Evolutionary conservation across 441 rosid genomes (phyloP).

Genomic region (Populus hybrid): DNA sequence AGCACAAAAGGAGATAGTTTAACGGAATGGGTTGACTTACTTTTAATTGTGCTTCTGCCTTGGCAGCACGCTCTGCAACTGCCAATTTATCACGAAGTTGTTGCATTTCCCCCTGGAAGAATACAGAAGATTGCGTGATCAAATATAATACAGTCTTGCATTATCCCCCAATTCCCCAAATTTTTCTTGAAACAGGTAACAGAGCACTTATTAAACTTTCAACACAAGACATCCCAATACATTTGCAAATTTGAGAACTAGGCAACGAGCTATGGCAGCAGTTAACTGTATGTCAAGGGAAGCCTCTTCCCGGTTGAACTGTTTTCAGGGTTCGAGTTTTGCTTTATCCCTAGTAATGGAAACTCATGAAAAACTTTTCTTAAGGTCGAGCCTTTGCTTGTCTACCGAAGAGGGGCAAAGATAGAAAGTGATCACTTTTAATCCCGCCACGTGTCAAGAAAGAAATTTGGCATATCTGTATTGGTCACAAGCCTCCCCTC

Average conservation of each 20-base stretch:
- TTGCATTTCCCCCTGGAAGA: slow-evolving; percentile 52
- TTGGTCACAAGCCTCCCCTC: neutral
- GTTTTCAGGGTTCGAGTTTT: neutral
- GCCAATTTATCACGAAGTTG: slow-evolving; percentile 47
- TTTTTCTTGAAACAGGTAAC: neutral
- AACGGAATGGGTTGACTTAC: slow-evolving; percentile 18
- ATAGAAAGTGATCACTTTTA: neutral
- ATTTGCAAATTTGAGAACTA: neutral
- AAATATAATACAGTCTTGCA: neutral
- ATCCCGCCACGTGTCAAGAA: neutral
- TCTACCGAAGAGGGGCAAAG: neutral
- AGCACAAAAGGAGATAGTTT: slow-evolving; percentile 3
- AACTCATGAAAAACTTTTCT: neutral
- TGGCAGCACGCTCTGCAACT: slow-evolving; percentile 50
- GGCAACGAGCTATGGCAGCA: neutral
- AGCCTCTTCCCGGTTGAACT: neutral
- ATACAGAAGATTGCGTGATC: slow-evolving; percentile 1
- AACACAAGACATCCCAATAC: neutral
- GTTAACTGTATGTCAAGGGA: neutral
- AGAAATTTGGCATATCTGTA: neutral
- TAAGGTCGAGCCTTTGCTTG: neutral
- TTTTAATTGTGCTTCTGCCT: slow-evolving; percentile 54
- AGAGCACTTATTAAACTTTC: neutral
- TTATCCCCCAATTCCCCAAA: neutral
- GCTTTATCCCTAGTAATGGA: neutral